A percentile compares a stretch with the other conserved stretches of the same genome.
These are phyloP conservation scores for Syzygium grande DNA, from an alignment of 345 rosid species.

Conservation along the genomic window DNA sequence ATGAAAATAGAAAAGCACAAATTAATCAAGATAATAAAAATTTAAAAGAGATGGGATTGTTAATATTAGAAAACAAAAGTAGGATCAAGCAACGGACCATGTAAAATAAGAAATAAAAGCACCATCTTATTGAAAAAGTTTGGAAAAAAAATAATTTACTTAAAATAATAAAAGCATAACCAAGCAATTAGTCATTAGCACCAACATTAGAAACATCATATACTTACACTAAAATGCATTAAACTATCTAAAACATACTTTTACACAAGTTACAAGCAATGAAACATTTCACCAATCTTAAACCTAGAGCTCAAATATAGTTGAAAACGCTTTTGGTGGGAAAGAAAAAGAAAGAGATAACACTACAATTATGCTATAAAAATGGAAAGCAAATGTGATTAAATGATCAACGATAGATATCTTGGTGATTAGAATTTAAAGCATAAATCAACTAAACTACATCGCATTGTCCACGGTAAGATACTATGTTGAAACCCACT, in stretches of 20 bases:
- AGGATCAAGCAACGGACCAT: too few species aligned
- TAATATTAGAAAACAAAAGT: too few species aligned
- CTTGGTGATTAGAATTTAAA: not conserved
- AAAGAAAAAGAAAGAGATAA: not conserved
- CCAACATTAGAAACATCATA: not conserved
- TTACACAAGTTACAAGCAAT: not conserved
- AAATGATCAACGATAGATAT: not conserved
- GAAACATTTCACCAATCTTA: not conserved
- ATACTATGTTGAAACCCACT: not conserved
- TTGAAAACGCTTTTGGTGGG: not conserved
- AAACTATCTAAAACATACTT: not conserved
- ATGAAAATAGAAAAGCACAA: too few species aligned
- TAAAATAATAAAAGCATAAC: not conserved
- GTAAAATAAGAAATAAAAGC: too few species aligned
- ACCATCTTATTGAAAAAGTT: not conserved
- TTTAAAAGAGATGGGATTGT: too few species aligned
- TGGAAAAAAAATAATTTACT: not conserved
- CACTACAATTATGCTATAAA: not conserved
- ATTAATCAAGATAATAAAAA: too few species aligned
- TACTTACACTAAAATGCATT: not conserved
- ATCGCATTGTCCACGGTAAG: not conserved
- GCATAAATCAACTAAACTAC: not conserved
- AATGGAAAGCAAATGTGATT: not conserved
- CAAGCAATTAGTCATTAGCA: not conserved
- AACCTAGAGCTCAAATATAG: not conserved